These are phyloP conservation scores for Corinectria fuckeliana DNA, from an alignment of 2,329 filamentous ascomycete species.

Conservation along the genomic window DNA sequence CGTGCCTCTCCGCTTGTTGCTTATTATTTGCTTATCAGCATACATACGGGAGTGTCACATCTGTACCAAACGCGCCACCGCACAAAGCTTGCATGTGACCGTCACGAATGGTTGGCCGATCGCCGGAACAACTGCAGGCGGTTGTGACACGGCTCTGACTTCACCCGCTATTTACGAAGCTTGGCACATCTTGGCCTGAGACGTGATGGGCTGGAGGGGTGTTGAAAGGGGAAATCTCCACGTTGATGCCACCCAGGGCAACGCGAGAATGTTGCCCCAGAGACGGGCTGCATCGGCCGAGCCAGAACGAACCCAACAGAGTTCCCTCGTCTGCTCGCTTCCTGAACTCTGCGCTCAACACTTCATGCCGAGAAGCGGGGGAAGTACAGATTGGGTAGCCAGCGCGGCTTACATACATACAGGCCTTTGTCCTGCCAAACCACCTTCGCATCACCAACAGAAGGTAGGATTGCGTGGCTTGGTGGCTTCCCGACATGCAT, in stretches of 20 bases:
- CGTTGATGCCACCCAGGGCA: neutral
- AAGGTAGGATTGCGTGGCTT: slow-evolving; percentile 5
- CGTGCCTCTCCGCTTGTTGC: neutral
- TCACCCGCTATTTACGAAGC: slow-evolving; percentile 10
- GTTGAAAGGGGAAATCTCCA: neutral
- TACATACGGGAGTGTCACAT: slow-evolving; percentile 3
- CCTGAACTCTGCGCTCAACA: neutral
- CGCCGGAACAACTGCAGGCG: neutral
- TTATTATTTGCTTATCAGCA: slow-evolving; percentile 1
- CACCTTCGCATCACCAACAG: neutral
- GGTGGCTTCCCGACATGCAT: neutral
- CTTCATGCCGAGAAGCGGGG: neutral
- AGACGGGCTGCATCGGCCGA: neutral
- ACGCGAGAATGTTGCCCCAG: neutral
- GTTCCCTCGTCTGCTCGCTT: neutral
- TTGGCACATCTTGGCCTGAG: slow-evolving; percentile 10
- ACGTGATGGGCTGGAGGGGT: neutral
- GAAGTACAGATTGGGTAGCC: neutral
- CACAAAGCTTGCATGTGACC: neutral
- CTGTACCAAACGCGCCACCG: neutral
- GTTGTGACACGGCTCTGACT: neutral
- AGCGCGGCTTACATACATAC: neutral
- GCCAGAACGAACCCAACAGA: neutral
- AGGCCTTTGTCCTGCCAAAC: neutral
- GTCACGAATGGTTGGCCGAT: neutral